Conservation (phyloP, 108 stramenopile genomes). For the Nitzschia sp. region DNA sequence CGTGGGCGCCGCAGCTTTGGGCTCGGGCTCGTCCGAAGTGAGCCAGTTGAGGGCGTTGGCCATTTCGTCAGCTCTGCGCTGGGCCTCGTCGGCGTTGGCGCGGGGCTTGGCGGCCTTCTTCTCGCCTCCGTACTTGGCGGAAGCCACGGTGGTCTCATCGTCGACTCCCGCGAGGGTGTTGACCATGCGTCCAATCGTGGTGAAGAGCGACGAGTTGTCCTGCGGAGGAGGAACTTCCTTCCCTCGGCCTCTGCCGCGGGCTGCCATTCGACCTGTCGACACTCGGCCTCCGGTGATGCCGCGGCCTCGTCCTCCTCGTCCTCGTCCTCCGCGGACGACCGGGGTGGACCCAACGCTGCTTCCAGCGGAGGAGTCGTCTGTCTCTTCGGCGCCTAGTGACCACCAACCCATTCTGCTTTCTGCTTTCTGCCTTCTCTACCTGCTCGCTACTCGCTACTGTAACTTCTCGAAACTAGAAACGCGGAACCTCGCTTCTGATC, state of each 20-base stretch:
- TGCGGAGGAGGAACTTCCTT: conserved; percentile 4
- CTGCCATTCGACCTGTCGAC: conserved; percentile 20
- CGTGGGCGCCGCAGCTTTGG: conserved; percentile 5
- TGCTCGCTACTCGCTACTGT: no score
- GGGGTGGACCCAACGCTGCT: conserved; percentile 8
- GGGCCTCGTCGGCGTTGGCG: conserved; percentile 31
- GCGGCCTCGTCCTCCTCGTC: conserved; percentile 11
- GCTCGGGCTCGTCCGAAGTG: conserved; percentile 14
- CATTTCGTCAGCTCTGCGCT: conserved; percentile 37
- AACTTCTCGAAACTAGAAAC: no score
- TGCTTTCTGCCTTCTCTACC: no score
- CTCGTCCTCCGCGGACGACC: conserved; percentile 13
- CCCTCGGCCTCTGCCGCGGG: conserved; percentile 15
- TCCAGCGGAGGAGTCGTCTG: conserved; percentile 18
- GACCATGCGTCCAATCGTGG: conserved; percentile 35
- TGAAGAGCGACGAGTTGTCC: conserved; percentile 21
- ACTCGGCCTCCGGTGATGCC: conserved; percentile 19
- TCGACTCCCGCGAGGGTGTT: conserved; percentile 16
- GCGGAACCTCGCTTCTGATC: no score
- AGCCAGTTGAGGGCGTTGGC: conserved; percentile 40
- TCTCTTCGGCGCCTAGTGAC: conserved; percentile 36
- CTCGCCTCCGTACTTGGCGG: conserved; percentile 28
- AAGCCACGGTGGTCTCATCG: conserved; percentile 24
- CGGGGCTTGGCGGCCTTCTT: conserved; percentile 8
- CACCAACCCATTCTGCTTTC: conserved; percentile 36